A percentile compares a stretch with the other conserved stretches of the same genome.
phyloP scores from a whole-genome alignment of 176 grass and related monocot genomes.

The Neostapfia colusana region DNA sequence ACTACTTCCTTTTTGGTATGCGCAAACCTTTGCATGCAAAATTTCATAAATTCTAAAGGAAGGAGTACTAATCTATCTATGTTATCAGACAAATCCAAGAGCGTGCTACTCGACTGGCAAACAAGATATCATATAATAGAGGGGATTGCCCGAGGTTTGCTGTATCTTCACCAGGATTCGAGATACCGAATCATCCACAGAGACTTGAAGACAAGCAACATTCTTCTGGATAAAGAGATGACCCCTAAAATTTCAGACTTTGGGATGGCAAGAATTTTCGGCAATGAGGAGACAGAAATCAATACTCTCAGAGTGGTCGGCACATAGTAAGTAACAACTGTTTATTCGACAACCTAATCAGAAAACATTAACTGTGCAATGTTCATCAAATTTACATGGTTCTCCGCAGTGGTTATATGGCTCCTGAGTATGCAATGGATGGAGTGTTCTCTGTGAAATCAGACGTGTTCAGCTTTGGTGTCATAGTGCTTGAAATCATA shows the following conservation, averaged over 20 bases:
- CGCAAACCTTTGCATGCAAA: background rate
- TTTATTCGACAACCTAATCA: background rate
- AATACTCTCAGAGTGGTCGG: conserved; percentile 70
- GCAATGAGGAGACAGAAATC: conserved; percentile 47
- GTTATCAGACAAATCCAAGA: conserved; percentile 51
- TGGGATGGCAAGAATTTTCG: conserved; percentile 78
- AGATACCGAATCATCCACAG: conserved; percentile 75
- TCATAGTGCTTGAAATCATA: conserved; percentile 62
- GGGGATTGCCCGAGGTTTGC: conserved; percentile 61
- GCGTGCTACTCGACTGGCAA: conserved; percentile 55
- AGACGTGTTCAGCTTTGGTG: conserved; percentile 70
- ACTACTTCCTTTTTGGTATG: conserved; percentile 67
- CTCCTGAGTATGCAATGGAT: conserved; percentile 69
- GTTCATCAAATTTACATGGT: background rate
- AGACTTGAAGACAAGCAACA: conserved; percentile 77
- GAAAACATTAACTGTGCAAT: background rate
- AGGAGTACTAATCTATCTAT: conserved; percentile 18
- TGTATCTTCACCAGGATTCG: conserved; percentile 84
- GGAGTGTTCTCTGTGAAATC: conserved; percentile 68
- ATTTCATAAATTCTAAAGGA: background rate
- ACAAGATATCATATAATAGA: conserved; percentile 67
- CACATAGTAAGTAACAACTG: conserved; percentile 62
- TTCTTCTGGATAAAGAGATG: conserved; percentile 78
- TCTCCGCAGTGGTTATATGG: conserved; percentile 57
- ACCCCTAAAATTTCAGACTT: conserved; percentile 82